These are phyloP conservation scores for Phialocephala subalpina DNA, from an alignment of 2,329 filamentous ascomycete species.

Conservation along the genomic window DNA sequence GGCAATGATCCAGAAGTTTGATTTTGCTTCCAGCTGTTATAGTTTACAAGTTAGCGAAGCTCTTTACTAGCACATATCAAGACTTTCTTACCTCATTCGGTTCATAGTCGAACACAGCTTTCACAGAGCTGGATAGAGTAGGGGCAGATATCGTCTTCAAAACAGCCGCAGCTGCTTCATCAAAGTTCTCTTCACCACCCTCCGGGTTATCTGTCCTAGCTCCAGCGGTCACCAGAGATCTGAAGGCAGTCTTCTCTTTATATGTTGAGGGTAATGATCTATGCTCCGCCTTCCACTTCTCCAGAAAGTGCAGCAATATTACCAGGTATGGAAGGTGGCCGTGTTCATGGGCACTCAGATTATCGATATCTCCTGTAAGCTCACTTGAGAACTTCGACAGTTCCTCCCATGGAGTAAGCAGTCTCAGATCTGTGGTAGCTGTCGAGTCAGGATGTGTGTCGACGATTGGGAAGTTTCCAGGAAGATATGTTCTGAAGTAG, in stretches of 20 bases:
- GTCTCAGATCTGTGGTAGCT: conserved; percentile 82
- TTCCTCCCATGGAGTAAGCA: conserved; percentile 88
- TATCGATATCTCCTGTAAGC: conserved; percentile 74
- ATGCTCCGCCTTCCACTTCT: conserved; percentile 79
- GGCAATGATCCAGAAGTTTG: conserved; percentile 89
- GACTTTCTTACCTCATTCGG: conserved; percentile 54
- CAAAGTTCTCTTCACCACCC: conserved; percentile 95
- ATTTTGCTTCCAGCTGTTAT: conserved; percentile 55
- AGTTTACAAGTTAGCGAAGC: neutral
- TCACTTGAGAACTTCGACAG: conserved; percentile 71
- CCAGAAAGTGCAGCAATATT: conserved; percentile 82
- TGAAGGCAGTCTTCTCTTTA: conserved; percentile 86
- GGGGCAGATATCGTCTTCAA: conserved; percentile 83
- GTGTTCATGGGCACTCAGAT: conserved; percentile 80
- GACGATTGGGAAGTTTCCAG: conserved; percentile 86
- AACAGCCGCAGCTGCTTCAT: conserved; percentile 88
- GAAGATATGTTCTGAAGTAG: conserved; percentile 82
- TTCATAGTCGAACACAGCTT: conserved; percentile 79
- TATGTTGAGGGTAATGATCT: conserved; percentile 77
- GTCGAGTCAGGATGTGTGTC: conserved; percentile 94
- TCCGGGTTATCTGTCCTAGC: conserved; percentile 78
- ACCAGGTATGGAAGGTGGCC: conserved; percentile 91
- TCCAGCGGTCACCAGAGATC: conserved; percentile 70
- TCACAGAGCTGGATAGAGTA: conserved; percentile 72
- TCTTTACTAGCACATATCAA: neutral